Base-by-base conservation (phyloP, 345 rosid genomes). In the Iberis pinnata region DNA sequence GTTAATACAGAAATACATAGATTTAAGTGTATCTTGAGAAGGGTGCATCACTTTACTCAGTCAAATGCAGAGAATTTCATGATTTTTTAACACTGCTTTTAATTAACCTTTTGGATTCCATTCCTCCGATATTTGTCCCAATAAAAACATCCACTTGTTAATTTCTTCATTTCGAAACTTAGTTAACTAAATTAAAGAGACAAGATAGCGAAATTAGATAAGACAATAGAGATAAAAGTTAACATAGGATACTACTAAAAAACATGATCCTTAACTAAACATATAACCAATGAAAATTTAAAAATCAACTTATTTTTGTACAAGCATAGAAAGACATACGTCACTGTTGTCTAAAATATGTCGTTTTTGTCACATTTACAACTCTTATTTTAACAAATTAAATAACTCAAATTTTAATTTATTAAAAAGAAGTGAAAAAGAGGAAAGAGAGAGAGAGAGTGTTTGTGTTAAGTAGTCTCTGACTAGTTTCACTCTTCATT, bases 351-450 rank as follows among this genome's bases (percentile, higher is more conserved):
- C 11, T 58, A 37, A 20, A 58, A 50, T 35, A 27, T 65, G 49
- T 51, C 60, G 59, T 43, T 65, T 65, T 58, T 65, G 70, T 65
- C 70, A 58, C 27, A 66, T 37, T 58, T 29, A 37, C 4, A 18
- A 18, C 1, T 7, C 2, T n/a, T 12, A 11, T 50, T 33, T 8
- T 52, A 29, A 29, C 2, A 9, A 15, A 41, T 56, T 49, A 2
- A 7, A 49, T 5, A 42, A 49, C 56, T 57, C 31, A 50, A 29
- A 29, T n/a, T n/a, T n/a, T 9, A 43, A 58, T 18, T 6, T 6
- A 19, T 4, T 14, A 35, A 15, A 45, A 24, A 9, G 33, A 18
- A 6, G 11, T 10, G 3, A 55, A 31, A 41, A 14, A 24, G 2
- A 38, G 4, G 7, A 14, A 8, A 37, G 14, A 27, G 24, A 27